phyloP scores from a whole-genome alignment of 495 filamentous ascomycete species.

The Neurospora sp. region DNA sequence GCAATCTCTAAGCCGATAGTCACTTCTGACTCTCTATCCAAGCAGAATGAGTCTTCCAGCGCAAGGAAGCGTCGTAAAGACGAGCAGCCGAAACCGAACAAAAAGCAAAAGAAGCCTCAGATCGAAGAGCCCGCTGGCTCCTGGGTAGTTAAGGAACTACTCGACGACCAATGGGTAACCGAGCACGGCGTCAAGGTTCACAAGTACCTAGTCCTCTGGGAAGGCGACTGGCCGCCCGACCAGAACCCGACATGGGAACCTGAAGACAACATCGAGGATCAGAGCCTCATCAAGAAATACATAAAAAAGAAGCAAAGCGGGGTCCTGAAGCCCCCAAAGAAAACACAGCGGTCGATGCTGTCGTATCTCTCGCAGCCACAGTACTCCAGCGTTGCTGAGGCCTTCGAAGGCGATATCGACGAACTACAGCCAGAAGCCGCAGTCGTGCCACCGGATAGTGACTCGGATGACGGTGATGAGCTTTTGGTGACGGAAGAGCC shows the following conservation, averaged over 20 bases:
- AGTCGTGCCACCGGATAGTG: not conserved
- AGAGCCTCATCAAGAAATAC: slow-evolving; percentile 21
- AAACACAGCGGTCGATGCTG: slow-evolving; percentile 3
- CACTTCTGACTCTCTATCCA: not conserved
- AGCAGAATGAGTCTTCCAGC: not conserved
- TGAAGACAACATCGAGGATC: slow-evolving; percentile 25
- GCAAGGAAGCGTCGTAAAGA: not conserved
- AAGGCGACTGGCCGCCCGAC: slow-evolving; percentile 35
- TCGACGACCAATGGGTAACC: slow-evolving; percentile 20
- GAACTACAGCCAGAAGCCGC: not conserved
- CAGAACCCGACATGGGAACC: slow-evolving; percentile 41
- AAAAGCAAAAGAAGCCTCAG: slow-evolving; percentile 3
- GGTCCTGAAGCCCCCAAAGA: slow-evolving; percentile 6
- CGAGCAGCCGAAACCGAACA: slow-evolving; percentile 1
- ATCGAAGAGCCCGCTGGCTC: slow-evolving; percentile 4
- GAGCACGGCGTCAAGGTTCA: slow-evolving; percentile 15
- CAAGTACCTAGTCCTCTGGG: slow-evolving; percentile 35
- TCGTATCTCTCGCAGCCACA: slow-evolving; percentile 10
- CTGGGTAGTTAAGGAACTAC: slow-evolving; percentile 29
- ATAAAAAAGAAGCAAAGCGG: slow-evolving; percentile 17
- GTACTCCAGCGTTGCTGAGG: slow-evolving; percentile 31
- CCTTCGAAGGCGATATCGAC: slow-evolving; percentile 26
- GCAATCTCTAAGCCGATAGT: not conserved
- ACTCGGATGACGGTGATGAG: slow-evolving; percentile 4
- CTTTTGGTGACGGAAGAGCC: slow-evolving; percentile 11